Conservation (phyloP, 768 basidiomycete species). For the Rhizopogon vulgaris region DNA sequence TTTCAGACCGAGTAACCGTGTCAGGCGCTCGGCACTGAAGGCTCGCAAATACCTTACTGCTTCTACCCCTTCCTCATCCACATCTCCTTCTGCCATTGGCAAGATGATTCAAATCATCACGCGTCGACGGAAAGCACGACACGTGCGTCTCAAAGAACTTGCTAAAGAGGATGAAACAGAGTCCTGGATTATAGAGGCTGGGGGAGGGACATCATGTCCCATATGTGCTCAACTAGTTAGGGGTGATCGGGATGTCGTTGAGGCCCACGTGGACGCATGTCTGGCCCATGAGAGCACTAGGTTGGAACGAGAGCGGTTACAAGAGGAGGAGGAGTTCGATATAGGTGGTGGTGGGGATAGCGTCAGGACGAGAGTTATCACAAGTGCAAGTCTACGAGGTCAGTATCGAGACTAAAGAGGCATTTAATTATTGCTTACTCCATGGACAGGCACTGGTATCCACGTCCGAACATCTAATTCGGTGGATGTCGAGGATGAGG, state of each 20-base stretch:
- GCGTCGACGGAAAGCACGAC: conserved; percentile 62
- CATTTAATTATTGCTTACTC: neutral
- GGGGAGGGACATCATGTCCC: conserved; percentile 55
- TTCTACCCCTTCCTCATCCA: conserved; percentile 18
- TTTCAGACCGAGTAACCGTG: conserved; percentile 11
- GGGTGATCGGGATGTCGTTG: conserved; percentile 68
- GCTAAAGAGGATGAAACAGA: conserved; percentile 53
- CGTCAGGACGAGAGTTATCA: conserved; percentile 34
- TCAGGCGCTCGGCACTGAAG: conserved; percentile 39
- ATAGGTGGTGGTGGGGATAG: conserved; percentile 39
- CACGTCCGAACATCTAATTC: conserved; percentile 49
- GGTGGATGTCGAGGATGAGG: conserved; percentile 69
- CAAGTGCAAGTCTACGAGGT: conserved; percentile 29
- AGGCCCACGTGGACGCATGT: conserved; percentile 81
- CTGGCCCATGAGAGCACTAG: conserved; percentile 48
- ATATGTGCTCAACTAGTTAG: conserved; percentile 52
- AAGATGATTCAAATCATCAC: conserved; percentile 61
- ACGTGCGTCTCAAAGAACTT: conserved; percentile 62
- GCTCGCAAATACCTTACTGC: conserved; percentile 34
- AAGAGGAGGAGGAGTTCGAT: conserved; percentile 26
- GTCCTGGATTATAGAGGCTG: conserved; percentile 21
- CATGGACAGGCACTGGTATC: conserved; percentile 62
- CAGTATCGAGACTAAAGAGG: conserved; percentile 7
- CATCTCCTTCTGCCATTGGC: conserved; percentile 28
- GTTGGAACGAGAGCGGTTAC: conserved; percentile 28